Evolutionary conservation across 2,329 filamentous ascomycete genomes (phyloP).

Genomic region (Stylonectria norvegica): DNA sequence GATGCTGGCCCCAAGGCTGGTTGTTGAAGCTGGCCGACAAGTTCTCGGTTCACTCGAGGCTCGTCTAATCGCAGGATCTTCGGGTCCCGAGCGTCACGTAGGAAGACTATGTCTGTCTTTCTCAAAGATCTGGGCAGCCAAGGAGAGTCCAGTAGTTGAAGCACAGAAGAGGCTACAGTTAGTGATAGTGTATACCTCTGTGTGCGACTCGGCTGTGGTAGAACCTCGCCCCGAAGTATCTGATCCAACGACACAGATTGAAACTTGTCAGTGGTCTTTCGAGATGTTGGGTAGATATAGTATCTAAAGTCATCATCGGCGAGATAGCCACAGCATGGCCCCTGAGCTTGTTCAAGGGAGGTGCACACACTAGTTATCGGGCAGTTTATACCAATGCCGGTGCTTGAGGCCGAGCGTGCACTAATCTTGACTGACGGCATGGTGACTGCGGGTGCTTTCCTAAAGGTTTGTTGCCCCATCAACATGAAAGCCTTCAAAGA

Average conservation of each 20-base stretch:
- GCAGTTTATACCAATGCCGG: too few relatives aligned
- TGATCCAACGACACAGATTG: conserved; percentile 3
- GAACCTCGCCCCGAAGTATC: conserved; percentile 1
- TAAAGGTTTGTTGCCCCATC: too few relatives aligned
- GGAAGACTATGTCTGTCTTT: conserved; percentile 18
- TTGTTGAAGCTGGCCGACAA: background rate
- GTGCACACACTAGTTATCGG: too few relatives aligned
- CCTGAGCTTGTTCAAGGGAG: background rate
- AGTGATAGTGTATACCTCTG: conserved; percentile 22
- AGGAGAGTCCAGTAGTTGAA: conserved; percentile 23
- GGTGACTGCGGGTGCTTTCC: too few relatives aligned
- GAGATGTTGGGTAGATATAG: conserved; percentile 2
- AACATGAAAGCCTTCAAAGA: too few relatives aligned
- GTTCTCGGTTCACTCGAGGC: background rate
- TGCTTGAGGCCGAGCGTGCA: too few relatives aligned
- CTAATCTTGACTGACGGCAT: too few relatives aligned
- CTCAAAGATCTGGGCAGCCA: conserved; percentile 18
- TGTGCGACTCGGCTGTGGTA: conserved; percentile 10
- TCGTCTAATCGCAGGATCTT: background rate
- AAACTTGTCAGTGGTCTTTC: background rate
- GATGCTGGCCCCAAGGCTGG: background rate
- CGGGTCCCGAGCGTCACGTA: background rate
- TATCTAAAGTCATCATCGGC: background rate
- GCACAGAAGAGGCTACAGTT: conserved; percentile 23
- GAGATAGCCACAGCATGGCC: conserved; percentile 4